Evolutionary conservation across 768 basidiomycete genomes (phyloP).

Genomic region (Coprinopsis sp.): DNA sequence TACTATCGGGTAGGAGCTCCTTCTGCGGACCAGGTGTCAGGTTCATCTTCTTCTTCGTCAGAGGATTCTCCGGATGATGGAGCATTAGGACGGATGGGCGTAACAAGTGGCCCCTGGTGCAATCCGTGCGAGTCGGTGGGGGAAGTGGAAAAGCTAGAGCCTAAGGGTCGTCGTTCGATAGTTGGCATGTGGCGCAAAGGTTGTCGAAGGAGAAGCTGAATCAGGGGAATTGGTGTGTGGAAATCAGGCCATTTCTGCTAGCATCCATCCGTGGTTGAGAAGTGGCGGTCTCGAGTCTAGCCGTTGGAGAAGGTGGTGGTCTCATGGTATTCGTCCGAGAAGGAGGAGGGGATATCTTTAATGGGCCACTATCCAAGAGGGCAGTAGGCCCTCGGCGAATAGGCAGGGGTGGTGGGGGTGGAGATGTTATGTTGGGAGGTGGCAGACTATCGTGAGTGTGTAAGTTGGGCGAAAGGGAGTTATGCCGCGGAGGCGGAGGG

Average conservation of each 20-base stretch:
- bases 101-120: slow-evolving; percentile 65
- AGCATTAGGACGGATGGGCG: slow-evolving; percentile 48
- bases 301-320: background rate
- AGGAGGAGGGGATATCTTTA: background rate
- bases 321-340: slow-evolving; percentile 3
- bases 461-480: slow-evolving; percentile 15
- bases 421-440: slow-evolving; percentile 12
- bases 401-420: slow-evolving; percentile 45
- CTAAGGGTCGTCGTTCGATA: slow-evolving; percentile 38
- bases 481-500: slow-evolving; percentile 25
- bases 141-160: slow-evolving; percentile 51
- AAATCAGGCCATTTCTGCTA: slow-evolving; percentile 26
- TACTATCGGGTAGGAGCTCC: slow-evolving; percentile 65
- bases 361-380: background rate
- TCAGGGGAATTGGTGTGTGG: slow-evolving; percentile 7
- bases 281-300: slow-evolving; percentile 16
- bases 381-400: slow-evolving; percentile 30
- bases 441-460: slow-evolving; percentile 10
- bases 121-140: slow-evolving; percentile 72
- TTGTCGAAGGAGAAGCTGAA: slow-evolving; percentile 16
- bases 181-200: no score
- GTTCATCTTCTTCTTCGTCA: slow-evolving; percentile 52
- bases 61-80: slow-evolving; percentile 51
- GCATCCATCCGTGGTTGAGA: slow-evolving; percentile 22
- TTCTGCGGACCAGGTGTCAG: slow-evolving; percentile 12